A percentile compares a stretch with the other conserved stretches of the same genome.
phyloP scores from a whole-genome alignment of 371 early-diverging fungal genomes.

The Zychaea mexicana region DNA sequence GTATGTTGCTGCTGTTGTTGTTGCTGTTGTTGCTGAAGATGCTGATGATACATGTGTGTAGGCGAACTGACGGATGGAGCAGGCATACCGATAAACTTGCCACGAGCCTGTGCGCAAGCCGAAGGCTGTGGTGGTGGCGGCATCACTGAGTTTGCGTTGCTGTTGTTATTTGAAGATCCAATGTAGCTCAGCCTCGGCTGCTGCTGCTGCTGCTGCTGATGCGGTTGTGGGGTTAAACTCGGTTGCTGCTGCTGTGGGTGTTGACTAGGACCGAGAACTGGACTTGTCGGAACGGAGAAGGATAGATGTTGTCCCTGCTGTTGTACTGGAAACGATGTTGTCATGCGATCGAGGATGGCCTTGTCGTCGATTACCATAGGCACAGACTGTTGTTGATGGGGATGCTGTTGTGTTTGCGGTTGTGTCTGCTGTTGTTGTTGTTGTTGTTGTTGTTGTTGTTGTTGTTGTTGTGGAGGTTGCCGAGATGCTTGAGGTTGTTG shows the following conservation, averaged over 20 bases:
- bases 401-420: conserved; percentile 6
- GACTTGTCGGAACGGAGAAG: conserved; percentile 30
- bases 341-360: conserved; percentile 14
- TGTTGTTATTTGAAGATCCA: not conserved
- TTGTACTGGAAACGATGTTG: conserved; percentile 12
- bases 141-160: conserved; percentile 29
- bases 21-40: not conserved
- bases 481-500: not conserved
- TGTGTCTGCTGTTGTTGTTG: conserved; percentile 7
- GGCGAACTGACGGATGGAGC: conserved; percentile 14
- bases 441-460: conserved; percentile 15
- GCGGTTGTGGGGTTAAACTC: not conserved
- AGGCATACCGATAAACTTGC: conserved; percentile 21
- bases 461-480: not conserved
- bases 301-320: conserved; percentile 14
- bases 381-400: conserved; percentile 8
- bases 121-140: conserved; percentile 39
- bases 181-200: no score
- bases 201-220: conserved; percentile 9
- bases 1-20: not conserved
- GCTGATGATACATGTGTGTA: conserved; percentile 12
- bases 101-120: conserved; percentile 8
- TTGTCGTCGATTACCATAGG: conserved; percentile 21
- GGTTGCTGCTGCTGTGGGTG: conserved; percentile 1
- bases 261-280: conserved; percentile 21